A percentile compares a stretch with the other conserved stretches of the same genome.
These are phyloP conservation scores for Ceratocystis diversiconidia DNA, from an alignment of 2,329 filamentous ascomycete species.

Conservation along the genomic window DNA sequence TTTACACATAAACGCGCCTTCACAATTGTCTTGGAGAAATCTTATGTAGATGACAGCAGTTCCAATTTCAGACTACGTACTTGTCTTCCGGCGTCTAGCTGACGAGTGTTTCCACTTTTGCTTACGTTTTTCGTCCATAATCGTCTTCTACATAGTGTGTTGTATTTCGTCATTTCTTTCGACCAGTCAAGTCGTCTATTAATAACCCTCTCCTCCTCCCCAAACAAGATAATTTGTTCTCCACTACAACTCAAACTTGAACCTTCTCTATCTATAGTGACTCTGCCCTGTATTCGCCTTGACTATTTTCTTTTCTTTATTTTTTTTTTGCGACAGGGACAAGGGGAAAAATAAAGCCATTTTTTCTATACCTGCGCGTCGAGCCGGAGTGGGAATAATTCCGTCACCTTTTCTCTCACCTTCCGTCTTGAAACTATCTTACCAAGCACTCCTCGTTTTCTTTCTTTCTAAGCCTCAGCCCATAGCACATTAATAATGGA, in stretches of 20 bases:
- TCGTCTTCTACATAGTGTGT: too few relatives aligned
- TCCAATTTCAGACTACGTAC: too few relatives aligned
- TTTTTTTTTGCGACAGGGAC: slow-evolving; percentile 14
- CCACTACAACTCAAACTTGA: background rate
- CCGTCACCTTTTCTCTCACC: slow-evolving; percentile 18
- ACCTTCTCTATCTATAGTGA: background rate
- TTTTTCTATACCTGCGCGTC: background rate
- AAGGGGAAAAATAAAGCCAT: background rate
- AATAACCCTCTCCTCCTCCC: background rate
- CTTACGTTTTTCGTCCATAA: too few relatives aligned
- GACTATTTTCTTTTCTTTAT: slow-evolving; percentile 11
- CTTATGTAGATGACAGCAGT: too few relatives aligned
- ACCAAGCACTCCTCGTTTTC: slow-evolving; percentile 22
- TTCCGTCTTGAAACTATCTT: slow-evolving; percentile 17
- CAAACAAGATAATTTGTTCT: background rate
- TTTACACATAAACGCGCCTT: too few relatives aligned
- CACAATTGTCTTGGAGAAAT: too few relatives aligned
- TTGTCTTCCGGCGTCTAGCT: too few relatives aligned
- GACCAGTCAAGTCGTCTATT: too few relatives aligned
- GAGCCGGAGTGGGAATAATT: slow-evolving; percentile 1
- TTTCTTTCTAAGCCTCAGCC: background rate
- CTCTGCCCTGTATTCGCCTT: slow-evolving; percentile 11
- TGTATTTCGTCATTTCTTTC: too few relatives aligned
- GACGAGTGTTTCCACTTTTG: too few relatives aligned
- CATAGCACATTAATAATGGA: slow-evolving; percentile 48